Conservation (phyloP, 139 green algal species). For the Chlorella sp. region DNA sequence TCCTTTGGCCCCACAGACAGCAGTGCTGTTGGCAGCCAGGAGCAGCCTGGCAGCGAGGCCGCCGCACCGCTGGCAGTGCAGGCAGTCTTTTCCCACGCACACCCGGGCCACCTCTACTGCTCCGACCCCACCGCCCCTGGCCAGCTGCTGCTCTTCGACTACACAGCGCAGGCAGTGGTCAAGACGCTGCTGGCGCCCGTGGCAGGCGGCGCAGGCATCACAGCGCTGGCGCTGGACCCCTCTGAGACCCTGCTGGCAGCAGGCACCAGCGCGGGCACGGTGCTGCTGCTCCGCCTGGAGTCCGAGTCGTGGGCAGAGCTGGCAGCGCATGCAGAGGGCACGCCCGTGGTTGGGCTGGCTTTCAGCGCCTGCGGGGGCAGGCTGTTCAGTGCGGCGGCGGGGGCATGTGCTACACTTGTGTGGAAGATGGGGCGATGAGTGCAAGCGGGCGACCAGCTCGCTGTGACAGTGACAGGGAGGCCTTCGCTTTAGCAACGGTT, state of each 20-base stretch:
- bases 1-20: not conserved
- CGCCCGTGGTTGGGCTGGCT: not conserved
- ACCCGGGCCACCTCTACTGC: constrained; percentile 26
- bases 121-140: not conserved
- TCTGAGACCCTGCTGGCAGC: constrained; percentile 18
- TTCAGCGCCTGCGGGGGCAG: constrained; percentile 6
- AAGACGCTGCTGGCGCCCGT: constrained; percentile 19
- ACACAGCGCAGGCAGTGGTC: not conserved
- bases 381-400: constrained; percentile 18
- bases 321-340: not conserved
- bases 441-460: not conserved
- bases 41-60: not conserved
- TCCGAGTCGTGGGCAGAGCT: constrained; percentile 36
- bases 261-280: constrained; percentile 4
- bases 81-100: not conserved
- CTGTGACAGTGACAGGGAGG: not conserved
- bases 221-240: constrained; percentile 13
- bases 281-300: constrained; percentile 33
- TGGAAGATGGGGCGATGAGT: not conserved
- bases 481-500: too few relatives aligned
- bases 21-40: too few relatives aligned
- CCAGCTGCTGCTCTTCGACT: constrained; percentile 21
- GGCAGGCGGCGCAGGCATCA: not conserved
- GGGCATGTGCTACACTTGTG: not conserved
- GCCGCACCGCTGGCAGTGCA: constrained; percentile 6